Evolutionary conservation across 805 yeast genomes (phyloP), one percentile per base, ranked within the genome.

Genomic region (Ogataea methylovora): DNA sequence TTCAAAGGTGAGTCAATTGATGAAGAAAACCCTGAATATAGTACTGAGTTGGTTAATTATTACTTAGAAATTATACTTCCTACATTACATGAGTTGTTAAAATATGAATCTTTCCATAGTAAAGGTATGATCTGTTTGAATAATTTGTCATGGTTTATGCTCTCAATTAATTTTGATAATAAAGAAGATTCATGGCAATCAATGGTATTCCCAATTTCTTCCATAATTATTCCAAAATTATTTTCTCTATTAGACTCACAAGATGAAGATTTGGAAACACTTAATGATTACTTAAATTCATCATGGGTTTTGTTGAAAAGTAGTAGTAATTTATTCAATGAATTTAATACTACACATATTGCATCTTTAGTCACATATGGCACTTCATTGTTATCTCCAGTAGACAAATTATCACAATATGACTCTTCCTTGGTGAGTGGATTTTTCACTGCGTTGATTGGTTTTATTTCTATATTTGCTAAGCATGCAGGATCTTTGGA

Each of bases 121-220:
- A 75, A 82, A 43, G 65, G 76, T 6, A 58, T 84, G 32, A 67
- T 75, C 11, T 77, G 84, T 8, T 65, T 86, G 52, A 86, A 84
- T 57, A 88, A 88, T 49, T 52, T 81, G 34, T 53, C 73, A 27
- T 79, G 88, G 87, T 58, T 79, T 6, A 31, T 31, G 28, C 10
- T 31, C 13, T 24, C 34, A 5, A 15, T 31, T 24, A 23, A 26
- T 13, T 31, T 24, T 23, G 24, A 31, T 24, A 22, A 23, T 8
- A 17, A 30, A 17, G 34, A 31, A 41, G 41, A 61, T 1, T 43
- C 61, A 12, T 68, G 69, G 1, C 56, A 61, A 4, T 56, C 58
- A 39, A 49, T 53, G 19, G 48, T 43, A n/a, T 32, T 39, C 8
- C 52, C 52, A 35, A 38, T 63, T 8, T 40, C 54, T 18, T 10